These are phyloP conservation scores for Globisporangium nunn DNA, from an alignment of 352 stramenopile genomes.

Conservation along the genomic window DNA sequence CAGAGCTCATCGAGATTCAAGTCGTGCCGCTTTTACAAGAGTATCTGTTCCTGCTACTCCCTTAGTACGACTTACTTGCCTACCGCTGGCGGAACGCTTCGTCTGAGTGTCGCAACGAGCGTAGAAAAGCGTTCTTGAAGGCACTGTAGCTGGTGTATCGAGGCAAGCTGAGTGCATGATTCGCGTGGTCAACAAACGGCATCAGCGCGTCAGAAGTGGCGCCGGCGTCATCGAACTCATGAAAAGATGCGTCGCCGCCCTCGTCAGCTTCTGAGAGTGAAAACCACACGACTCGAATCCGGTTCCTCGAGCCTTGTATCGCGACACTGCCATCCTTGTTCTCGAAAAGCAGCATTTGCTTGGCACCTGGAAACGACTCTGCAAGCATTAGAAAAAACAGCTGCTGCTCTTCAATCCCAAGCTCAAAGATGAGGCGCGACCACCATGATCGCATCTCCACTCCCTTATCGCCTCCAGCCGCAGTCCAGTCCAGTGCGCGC, in stretches of 20 bases:
- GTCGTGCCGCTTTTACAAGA: conserved; percentile 61
- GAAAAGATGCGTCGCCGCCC: conserved; percentile 1
- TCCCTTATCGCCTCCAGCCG: not conserved
- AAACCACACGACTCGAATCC: conserved; percentile 4
- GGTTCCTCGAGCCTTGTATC: not conserved
- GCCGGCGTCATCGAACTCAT: conserved; percentile 9
- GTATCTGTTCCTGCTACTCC: conserved; percentile 50
- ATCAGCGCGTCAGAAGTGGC: conserved; percentile 23
- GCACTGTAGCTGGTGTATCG: conserved; percentile 42
- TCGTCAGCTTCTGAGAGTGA: conserved; percentile 4
- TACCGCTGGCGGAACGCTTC: conserved; percentile 28
- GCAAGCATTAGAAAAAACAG: conserved; percentile 49
- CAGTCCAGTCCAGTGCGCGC: conserved; percentile 26
- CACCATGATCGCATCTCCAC: conserved; percentile 22
- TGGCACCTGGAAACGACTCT: conserved; percentile 33
- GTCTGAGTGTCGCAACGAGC: conserved; percentile 29
- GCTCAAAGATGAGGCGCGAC: conserved; percentile 36
- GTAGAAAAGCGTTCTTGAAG: conserved; percentile 42
- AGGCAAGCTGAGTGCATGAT: conserved; percentile 35
- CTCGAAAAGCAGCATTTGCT: conserved; percentile 33
- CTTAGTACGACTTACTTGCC: conserved; percentile 7
- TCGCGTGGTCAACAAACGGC: conserved; percentile 29
- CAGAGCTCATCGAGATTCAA: conserved; percentile 63
- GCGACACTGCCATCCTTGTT: conserved; percentile 4
- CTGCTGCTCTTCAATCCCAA: conserved; percentile 56